These are phyloP conservation scores for Neofusicoccum laricinum DNA, from an alignment of 2,329 filamentous ascomycete genomes.

Conservation along the genomic window DNA sequence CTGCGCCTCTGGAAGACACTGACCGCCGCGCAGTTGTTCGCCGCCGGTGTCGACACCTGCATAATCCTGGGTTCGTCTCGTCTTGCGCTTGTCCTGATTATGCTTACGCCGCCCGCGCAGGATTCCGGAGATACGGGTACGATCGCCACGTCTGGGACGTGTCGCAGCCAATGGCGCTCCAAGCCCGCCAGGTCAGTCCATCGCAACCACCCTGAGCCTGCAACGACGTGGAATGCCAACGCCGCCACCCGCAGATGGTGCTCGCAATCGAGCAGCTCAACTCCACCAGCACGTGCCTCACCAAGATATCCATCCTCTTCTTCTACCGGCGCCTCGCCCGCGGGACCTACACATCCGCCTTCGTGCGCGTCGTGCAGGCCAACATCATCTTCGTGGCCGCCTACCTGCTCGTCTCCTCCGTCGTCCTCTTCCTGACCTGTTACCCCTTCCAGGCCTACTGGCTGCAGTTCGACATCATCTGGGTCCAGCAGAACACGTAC, in stretches of 20 bases:
- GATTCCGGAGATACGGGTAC: background rate
- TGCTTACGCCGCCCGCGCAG: background rate
- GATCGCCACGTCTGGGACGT: constrained; percentile 15
- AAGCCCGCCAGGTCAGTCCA: background rate
- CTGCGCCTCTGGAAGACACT: background rate
- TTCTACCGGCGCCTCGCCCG: constrained; percentile 44
- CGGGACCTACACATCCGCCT: constrained; percentile 32
- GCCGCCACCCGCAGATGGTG: constrained; percentile 10
- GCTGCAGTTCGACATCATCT: constrained; percentile 32
- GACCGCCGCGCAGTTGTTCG: background rate
- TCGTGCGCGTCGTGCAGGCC: constrained; percentile 36
- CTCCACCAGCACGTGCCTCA: constrained; percentile 26
- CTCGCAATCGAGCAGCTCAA: constrained; percentile 28
- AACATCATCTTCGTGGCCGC: constrained; percentile 38
- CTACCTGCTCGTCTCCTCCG: constrained; percentile 38
- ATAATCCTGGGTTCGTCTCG: background rate
- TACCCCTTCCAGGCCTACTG: constrained; percentile 41
- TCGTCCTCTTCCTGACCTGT: constrained; percentile 37
- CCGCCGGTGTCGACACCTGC: background rate
- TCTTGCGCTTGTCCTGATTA: background rate
- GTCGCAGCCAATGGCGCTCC: background rate
- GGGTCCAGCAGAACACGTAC: background rate
- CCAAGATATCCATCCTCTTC: constrained; percentile 34
- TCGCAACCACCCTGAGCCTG: background rate
- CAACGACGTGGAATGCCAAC: background rate